Evolutionary conservation across 768 basidiomycete species (phyloP).

Genomic region (Mycena rosella): DNA sequence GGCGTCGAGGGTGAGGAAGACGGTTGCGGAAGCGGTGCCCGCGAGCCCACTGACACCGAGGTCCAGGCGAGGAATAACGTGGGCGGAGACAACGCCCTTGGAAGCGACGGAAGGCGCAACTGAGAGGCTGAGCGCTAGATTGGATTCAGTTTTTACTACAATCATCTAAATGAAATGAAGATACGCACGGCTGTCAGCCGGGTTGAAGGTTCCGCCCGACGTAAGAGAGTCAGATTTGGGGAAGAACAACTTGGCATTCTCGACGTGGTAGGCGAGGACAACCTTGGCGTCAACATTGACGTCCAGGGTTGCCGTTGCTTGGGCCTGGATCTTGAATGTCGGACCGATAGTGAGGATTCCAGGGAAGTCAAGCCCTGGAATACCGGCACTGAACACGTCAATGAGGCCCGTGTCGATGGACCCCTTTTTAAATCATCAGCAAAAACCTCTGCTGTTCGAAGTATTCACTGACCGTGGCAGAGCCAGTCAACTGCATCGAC

Average conservation of each 20-base stretch:
- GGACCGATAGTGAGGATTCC: constrained; percentile 58
- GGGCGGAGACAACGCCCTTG: constrained; percentile 47
- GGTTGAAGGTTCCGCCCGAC: constrained; percentile 44
- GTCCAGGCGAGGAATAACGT: constrained; percentile 53
- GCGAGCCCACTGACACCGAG: constrained; percentile 46
- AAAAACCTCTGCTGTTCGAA: not conserved
- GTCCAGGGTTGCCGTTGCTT: constrained; percentile 46
- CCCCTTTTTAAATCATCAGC: constrained; percentile 27
- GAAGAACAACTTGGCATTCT: constrained; percentile 52
- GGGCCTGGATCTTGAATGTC: constrained; percentile 51
- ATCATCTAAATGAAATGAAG: not conserved
- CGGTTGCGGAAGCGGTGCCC: constrained; percentile 33
- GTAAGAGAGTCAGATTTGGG: constrained; percentile 44
- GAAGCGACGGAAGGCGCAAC: constrained; percentile 46
- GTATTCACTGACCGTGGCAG: constrained; percentile 28
- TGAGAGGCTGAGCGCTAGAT: constrained; percentile 47
- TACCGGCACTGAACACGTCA: constrained; percentile 46
- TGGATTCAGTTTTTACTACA: not conserved
- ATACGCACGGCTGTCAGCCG: constrained; percentile 47
- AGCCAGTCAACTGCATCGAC: constrained; percentile 43
- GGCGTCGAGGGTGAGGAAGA: constrained; percentile 44
- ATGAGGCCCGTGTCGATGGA: constrained; percentile 46
- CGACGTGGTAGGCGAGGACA: constrained; percentile 48
- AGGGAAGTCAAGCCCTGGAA: constrained; percentile 51
- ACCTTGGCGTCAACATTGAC: constrained; percentile 49